phyloP scores from a whole-genome alignment of 2,329 filamentous ascomycete genomes.

The Thielaviopsis punctulata region DNA sequence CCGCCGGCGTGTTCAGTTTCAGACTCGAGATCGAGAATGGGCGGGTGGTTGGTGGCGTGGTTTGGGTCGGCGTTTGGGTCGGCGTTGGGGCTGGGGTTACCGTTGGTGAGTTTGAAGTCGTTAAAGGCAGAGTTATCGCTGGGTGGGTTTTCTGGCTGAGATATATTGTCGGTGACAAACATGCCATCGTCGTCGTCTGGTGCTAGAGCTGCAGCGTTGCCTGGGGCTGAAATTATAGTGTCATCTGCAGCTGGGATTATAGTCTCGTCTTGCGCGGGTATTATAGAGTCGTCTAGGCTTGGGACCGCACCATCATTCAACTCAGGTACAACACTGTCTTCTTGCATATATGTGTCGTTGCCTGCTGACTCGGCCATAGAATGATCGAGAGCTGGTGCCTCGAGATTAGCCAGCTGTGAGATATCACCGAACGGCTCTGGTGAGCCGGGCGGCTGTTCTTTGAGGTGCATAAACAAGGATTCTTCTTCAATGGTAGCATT shows the following conservation, averaged over 20 bases:
- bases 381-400: constrained; percentile 1
- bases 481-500: constrained; percentile 2
- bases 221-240: too few species aligned
- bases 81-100: neutral
- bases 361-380: constrained; percentile 3
- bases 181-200: neutral
- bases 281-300: too few species aligned
- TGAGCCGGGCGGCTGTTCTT: constrained; percentile 6
- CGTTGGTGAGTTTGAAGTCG: neutral
- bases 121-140: neutral
- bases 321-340: too few species aligned
- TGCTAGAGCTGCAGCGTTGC: too few species aligned
- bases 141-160: constrained; percentile 13
- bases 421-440: constrained; percentile 11
- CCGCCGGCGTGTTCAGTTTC: constrained; percentile 11
- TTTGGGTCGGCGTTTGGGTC: neutral
- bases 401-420: constrained; percentile 6
- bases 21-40: constrained; percentile 6
- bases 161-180: neutral
- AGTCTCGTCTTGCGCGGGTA: too few species aligned
- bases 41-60: neutral
- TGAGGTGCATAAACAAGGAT: neutral
- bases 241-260: too few species aligned
- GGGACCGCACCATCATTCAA: too few species aligned
- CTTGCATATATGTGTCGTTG: neutral